Conservation (phyloP, 352 stramenopile species). For the Thalassiosira mediterranea region DNA sequence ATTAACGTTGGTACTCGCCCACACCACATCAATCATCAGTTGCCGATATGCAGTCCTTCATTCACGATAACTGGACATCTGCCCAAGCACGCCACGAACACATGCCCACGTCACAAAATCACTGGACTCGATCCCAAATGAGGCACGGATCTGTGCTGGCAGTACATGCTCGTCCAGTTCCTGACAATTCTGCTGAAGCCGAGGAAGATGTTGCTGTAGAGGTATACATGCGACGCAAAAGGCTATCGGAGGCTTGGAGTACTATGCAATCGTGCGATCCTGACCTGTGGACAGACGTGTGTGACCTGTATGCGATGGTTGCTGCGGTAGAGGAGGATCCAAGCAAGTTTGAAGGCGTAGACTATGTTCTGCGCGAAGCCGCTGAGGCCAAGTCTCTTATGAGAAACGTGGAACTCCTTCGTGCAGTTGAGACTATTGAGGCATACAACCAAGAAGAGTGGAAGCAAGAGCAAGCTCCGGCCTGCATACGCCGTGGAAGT, state of each 20-base stretch:
- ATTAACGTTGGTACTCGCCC: too few relatives aligned
- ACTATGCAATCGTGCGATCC: conserved; percentile 41
- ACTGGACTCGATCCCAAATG: conserved; percentile 37
- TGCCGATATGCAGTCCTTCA: conserved; percentile 40
- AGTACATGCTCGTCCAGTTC: conserved; percentile 32
- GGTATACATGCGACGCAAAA: conserved; percentile 37
- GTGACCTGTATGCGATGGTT: conserved; percentile 27
- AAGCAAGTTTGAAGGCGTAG: conserved; percentile 14
- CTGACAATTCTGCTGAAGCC: conserved; percentile 6
- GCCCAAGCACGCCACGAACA: conserved; percentile 25
- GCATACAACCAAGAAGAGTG: conserved; percentile 41
- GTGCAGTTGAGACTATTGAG: conserved; percentile 39
- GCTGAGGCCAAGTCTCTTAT: conserved; percentile 36
- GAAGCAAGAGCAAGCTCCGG: conserved; percentile 8
- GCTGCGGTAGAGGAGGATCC: conserved; percentile 16
- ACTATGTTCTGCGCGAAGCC: conserved; percentile 29
- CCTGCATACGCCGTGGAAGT: conserved; percentile 12
- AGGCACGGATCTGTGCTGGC: conserved; percentile 36
- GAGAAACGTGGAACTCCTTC: conserved; percentile 38
- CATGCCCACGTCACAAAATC: conserved; percentile 30
- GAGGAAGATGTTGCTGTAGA: conserved; percentile 27
- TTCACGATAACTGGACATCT: conserved; percentile 37
- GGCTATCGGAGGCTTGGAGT: conserved; percentile 30
- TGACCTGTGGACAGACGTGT: conserved; percentile 35
- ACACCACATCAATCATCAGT: too few relatives aligned